Conservation (phyloP, 2,329 filamentous ascomycete species). For the Clarireedia homoeocarpa region DNA sequence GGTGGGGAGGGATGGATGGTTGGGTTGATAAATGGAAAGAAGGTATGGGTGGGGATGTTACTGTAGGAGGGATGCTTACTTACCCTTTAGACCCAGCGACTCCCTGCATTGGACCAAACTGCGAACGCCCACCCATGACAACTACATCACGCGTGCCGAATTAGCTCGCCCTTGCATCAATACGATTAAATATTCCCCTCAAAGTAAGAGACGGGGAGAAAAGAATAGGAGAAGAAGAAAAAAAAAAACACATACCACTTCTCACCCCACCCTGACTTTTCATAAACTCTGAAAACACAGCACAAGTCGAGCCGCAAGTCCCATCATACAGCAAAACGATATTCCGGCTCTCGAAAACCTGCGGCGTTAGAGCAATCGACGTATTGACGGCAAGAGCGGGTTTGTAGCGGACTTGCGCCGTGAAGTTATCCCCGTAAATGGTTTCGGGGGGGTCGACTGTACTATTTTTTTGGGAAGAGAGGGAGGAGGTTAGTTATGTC, state of each 20-base stretch:
- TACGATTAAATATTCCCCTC: no score
- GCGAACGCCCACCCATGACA: conserved; percentile 50
- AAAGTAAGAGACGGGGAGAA: no score
- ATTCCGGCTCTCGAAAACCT: conserved; percentile 36
- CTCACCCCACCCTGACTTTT: conserved; percentile 41
- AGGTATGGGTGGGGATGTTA: not conserved
- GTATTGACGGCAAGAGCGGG: conserved; percentile 18
- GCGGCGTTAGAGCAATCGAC: conserved; percentile 31
- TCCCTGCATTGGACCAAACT: conserved; percentile 47
- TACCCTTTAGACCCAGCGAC: conserved; percentile 54
- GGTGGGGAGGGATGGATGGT: conserved; percentile 10
- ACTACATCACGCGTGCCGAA: conserved; percentile 29
- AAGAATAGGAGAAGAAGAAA: no score
- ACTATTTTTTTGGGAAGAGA: conserved; percentile 4
- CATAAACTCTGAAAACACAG: conserved; percentile 50
- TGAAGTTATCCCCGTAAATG: conserved; percentile 23
- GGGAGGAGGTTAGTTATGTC: no score
- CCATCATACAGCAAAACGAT: conserved; percentile 36
- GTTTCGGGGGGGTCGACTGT: conserved; percentile 27
- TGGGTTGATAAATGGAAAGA: no score
- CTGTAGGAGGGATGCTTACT: conserved; percentile 7
- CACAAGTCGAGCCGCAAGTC: conserved; percentile 51
- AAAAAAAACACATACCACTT: conserved; percentile 19
- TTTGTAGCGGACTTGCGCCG: not conserved
- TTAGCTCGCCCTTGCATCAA: no score